Evolutionary conservation across 352 stramenopile genomes (phyloP).

Genomic region (Paralagenidium karlingii): DNA sequence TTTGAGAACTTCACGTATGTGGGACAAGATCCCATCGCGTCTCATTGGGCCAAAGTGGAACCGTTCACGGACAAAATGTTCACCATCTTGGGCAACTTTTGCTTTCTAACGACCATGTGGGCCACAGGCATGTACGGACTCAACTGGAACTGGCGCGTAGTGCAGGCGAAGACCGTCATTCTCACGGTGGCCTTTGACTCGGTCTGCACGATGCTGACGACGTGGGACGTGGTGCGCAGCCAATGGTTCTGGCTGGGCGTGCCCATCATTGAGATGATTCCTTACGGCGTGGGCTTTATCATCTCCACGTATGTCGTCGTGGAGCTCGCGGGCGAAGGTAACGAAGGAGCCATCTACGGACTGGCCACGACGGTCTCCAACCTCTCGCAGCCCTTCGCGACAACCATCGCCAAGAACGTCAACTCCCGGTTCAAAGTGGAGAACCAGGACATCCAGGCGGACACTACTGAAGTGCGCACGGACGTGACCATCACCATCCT

Average conservation of each 20-base stretch:
- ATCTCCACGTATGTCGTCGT: slow-evolving; percentile 42
- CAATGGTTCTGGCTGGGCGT: slow-evolving; percentile 47
- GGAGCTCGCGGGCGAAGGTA: slow-evolving; percentile 33
- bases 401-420: slow-evolving; percentile 38
- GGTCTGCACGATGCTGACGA: slow-evolving; percentile 35
- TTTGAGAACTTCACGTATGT: slow-evolving; percentile 22
- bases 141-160: slow-evolving; percentile 37
- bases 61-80: slow-evolving; percentile 15
- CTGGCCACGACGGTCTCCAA: slow-evolving; percentile 42
- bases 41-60: slow-evolving; percentile 19
- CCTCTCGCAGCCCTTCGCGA: slow-evolving; percentile 20
- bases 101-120: slow-evolving; percentile 16
- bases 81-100: slow-evolving; percentile 12
- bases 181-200: slow-evolving; percentile 26
- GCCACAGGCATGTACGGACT: slow-evolving; percentile 31
- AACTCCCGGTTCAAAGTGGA: slow-evolving; percentile 28
- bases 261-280: slow-evolving; percentile 27
- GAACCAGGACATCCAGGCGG: slow-evolving; percentile 30
- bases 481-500: slow-evolving; percentile 44
- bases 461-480: slow-evolving; percentile 24
- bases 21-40: slow-evolving; percentile 15
- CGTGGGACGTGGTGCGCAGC: slow-evolving; percentile 30
- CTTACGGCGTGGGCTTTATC: slow-evolving; percentile 28
- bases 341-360: slow-evolving; percentile 41
- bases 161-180: slow-evolving; percentile 25